Conservation (phyloP, 208 protist species). For the Crithidia bombi region DNA sequence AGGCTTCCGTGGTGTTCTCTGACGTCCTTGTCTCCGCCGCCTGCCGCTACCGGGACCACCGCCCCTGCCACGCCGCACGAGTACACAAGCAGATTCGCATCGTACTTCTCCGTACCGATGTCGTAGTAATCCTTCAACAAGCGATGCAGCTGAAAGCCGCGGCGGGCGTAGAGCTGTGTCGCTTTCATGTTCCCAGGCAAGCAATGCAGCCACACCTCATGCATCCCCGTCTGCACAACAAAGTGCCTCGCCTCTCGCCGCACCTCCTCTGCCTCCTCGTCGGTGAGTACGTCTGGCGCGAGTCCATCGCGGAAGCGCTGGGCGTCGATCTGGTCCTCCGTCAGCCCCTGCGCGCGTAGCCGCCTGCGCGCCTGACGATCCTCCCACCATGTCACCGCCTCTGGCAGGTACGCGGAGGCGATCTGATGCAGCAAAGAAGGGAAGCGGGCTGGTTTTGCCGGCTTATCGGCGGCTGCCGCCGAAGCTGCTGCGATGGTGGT, state of each 20-base stretch:
- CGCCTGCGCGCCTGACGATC: conserved; percentile 23
- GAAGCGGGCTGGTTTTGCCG: background rate
- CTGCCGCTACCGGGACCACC: background rate
- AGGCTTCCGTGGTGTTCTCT: background rate
- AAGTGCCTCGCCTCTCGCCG: conserved; percentile 24
- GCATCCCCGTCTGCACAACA: conserved; percentile 50
- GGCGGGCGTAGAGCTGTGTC: conserved; percentile 53
- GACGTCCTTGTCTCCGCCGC: background rate
- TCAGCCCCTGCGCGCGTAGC: conserved; percentile 26
- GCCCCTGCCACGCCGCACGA: background rate
- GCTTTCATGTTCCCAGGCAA: conserved; percentile 48
- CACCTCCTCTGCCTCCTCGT: conserved; percentile 36
- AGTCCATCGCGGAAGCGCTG: conserved; percentile 28
- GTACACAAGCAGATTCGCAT: conserved; percentile 40
- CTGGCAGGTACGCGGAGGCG: conserved; percentile 22
- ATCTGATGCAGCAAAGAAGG: conserved; percentile 9
- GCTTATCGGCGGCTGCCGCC: background rate
- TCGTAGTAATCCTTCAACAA: conserved; percentile 58
- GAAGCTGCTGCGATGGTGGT: background rate
- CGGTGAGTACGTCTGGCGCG: conserved; percentile 18
- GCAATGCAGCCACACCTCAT: conserved; percentile 84
- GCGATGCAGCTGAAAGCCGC: conserved; percentile 53
- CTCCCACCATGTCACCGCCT: conserved; percentile 28
- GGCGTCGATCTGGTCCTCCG: conserved; percentile 23
- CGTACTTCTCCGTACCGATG: conserved; percentile 36